These are phyloP conservation scores for Cercospora sesami DNA, from an alignment of 2,329 filamentous ascomycete species.

Conservation along the genomic window DNA sequence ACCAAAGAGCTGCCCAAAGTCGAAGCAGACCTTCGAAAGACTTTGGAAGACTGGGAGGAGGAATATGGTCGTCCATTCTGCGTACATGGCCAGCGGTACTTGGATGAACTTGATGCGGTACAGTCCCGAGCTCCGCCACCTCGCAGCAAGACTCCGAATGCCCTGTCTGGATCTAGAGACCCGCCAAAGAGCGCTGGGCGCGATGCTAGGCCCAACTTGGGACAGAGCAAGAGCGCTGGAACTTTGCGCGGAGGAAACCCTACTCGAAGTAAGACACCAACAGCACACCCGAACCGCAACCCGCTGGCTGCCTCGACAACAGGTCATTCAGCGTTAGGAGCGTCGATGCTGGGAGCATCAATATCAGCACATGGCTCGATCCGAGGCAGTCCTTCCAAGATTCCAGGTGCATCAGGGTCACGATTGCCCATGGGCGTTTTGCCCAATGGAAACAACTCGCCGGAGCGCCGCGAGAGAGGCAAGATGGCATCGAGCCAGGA, in stretches of 20 bases:
- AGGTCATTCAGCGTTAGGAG: constrained; percentile 37
- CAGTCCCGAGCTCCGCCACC: constrained; percentile 59
- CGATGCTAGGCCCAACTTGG: constrained; percentile 18
- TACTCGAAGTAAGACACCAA: constrained; percentile 48
- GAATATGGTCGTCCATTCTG: constrained; percentile 92
- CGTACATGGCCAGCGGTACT: constrained; percentile 86
- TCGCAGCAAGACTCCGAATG: constrained; percentile 64
- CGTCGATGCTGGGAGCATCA: constrained; percentile 18
- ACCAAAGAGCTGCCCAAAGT: constrained; percentile 94
- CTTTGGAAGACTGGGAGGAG: constrained; percentile 85
- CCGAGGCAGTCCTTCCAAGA: constrained; percentile 61
- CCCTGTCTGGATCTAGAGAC: constrained; percentile 31
- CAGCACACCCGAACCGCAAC: constrained; percentile 39
- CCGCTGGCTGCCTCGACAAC: constrained; percentile 34
- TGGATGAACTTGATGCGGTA: constrained; percentile 74
- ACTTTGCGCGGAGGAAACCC: constrained; percentile 47
- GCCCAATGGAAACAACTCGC: constrained; percentile 73
- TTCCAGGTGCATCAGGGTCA: constrained; percentile 53
- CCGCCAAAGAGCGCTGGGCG: constrained; percentile 36
- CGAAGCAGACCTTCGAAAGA: constrained; percentile 75
- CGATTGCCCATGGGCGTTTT: constrained; percentile 69
- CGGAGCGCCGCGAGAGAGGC: constrained; percentile 61
- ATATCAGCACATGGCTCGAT: constrained; percentile 29
- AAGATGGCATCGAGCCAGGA: constrained; percentile 23
- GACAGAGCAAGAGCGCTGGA: constrained; percentile 38